Evolutionary conservation across 2,329 filamentous ascomycete species (phyloP).

Genomic region (Hypoxylon sp.): DNA sequence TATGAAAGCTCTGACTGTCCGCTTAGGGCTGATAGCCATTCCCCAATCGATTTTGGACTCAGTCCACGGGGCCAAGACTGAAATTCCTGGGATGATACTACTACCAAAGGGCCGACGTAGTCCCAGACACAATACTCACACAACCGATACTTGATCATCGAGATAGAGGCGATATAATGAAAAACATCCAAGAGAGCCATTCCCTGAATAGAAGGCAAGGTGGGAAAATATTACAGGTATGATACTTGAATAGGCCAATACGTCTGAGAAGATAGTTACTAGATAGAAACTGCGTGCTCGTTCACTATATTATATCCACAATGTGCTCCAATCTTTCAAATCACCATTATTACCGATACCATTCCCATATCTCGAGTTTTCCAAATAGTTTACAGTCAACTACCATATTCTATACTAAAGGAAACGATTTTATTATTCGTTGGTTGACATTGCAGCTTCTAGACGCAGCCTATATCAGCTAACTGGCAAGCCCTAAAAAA

Average conservation of each 20-base stretch:
- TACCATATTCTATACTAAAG: background rate
- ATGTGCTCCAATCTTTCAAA: background rate
- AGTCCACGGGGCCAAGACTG: background rate
- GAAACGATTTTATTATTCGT: background rate
- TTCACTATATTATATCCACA: background rate
- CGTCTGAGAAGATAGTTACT: background rate
- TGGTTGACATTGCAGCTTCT: background rate
- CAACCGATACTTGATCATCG: background rate
- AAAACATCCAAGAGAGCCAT: background rate
- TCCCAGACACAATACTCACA: background rate
- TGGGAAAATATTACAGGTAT: background rate
- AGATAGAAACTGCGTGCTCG: background rate
- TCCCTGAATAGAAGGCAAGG: background rate
- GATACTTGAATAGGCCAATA: too few relatives aligned
- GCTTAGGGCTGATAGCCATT: slow-evolving; percentile 1
- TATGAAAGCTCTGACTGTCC: slow-evolving; percentile 4
- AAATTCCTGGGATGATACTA: background rate
- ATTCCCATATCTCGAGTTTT: background rate
- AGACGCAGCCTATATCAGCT: background rate
- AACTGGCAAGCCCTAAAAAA: background rate
- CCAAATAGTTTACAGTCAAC: background rate
- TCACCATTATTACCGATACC: background rate
- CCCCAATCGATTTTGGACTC: background rate
- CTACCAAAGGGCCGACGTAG: background rate
- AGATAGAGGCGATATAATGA: background rate